These are phyloP conservation scores for Rhynchospora pubera DNA, from an alignment of 176 grass and related monocot species.

Conservation along the genomic window DNA sequence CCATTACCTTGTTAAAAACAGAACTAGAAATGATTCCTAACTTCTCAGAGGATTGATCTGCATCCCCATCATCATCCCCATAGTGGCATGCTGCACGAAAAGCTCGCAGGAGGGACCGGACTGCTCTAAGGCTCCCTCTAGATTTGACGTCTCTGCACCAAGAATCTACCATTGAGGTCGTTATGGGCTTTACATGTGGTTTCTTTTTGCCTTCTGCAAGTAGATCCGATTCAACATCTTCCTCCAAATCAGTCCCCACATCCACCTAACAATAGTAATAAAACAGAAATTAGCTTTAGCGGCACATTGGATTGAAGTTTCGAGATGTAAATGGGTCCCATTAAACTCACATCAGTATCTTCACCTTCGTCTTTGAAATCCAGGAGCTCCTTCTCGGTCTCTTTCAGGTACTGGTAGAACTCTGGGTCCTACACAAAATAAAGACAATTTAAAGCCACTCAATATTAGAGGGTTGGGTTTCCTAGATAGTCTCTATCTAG, in stretches of 20 bases:
- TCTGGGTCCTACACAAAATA: constrained; percentile 60
- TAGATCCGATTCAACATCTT: constrained; percentile 25
- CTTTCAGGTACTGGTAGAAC: constrained; percentile 77
- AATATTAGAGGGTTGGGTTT: background rate
- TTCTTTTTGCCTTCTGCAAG: constrained; percentile 31
- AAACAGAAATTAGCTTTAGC: constrained; percentile 1
- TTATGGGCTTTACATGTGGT: constrained; percentile 53
- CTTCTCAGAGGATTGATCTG: constrained; percentile 44
- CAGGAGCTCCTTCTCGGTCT: constrained; percentile 66
- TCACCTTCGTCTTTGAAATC: constrained; percentile 49
- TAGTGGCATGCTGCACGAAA: constrained; percentile 78
- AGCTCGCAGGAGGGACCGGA: constrained; percentile 68
- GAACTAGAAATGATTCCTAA: constrained; percentile 71
- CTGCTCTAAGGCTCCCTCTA: constrained; percentile 38
- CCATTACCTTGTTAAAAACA: constrained; percentile 93
- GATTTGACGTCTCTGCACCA: constrained; percentile 59
- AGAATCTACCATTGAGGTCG: constrained; percentile 80
- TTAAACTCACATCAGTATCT: constrained; percentile 60
- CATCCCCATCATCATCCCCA: constrained; percentile 58
- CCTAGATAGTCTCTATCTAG: too few species aligned
- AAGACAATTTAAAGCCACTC: background rate
- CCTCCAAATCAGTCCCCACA: constrained; percentile 31
- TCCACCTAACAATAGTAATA: constrained; percentile 43
- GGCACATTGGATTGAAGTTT: background rate
- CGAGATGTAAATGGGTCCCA: background rate